phyloP scores from a whole-genome alignment of 768 basidiomycete genomes.

The Kockovaella imperatae region DNA sequence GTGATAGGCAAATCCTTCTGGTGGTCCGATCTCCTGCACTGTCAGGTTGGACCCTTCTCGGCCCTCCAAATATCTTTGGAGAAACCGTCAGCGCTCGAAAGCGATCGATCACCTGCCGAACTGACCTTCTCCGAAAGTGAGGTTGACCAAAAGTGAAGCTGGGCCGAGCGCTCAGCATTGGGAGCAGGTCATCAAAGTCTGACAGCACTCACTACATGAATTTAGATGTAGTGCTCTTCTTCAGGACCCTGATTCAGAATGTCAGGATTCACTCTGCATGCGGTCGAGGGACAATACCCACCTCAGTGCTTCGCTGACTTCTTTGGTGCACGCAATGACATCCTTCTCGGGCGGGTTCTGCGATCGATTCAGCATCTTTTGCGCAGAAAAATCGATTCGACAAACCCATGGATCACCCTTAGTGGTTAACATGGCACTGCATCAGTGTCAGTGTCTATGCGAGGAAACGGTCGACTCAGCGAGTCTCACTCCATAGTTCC shows the following conservation, averaged over 20 bases:
- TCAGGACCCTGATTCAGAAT: conserved; percentile 27
- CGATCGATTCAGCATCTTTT: background rate
- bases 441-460: background rate
- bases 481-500: conserved; percentile 39
- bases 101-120: background rate
- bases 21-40: conserved; percentile 37
- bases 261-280: background rate
- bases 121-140: conserved; percentile 43
- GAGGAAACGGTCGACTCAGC: background rate
- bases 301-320: conserved; percentile 39
- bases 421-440: conserved; percentile 43
- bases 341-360: conserved; percentile 45
- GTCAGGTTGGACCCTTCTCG: conserved; percentile 28
- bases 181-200: background rate
- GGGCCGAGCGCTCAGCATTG: background rate
- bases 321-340: conserved; percentile 35
- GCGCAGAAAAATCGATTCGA: background rate
- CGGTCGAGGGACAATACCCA: conserved; percentile 6
- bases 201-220: conserved; percentile 40
- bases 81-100: background rate
- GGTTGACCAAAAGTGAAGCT: conserved; percentile 45
- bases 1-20: conserved; percentile 43
- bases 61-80: conserved; percentile 31
- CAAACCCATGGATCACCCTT: conserved; percentile 45
- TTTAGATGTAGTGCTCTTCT: conserved; percentile 30